These are phyloP conservation scores for Quercus tomentella DNA, from an alignment of 331 rosid species.

Conservation along the genomic window DNA sequence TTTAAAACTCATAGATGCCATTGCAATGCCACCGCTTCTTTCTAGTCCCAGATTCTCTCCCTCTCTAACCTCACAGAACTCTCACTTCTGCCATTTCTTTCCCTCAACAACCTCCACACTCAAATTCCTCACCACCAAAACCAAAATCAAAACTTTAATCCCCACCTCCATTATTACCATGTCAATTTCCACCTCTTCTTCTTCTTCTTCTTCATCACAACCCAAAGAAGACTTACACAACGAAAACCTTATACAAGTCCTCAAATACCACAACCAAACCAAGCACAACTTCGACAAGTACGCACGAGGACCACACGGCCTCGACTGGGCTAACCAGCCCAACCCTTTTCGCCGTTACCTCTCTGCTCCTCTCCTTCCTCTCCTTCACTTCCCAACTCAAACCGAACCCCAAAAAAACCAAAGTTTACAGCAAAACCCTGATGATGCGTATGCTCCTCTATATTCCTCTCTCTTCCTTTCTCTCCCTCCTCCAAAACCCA, in stretches of 20 bases:
- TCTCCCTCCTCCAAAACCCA: conserved; percentile 65
- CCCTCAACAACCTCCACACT: conserved; percentile 29
- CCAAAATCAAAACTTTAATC: neutral
- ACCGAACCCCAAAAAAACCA: neutral
- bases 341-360: conserved; percentile 86
- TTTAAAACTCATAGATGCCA: conserved; percentile 22
- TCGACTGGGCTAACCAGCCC: conserved; percentile 98
- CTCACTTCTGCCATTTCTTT: conserved; percentile 25
- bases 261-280: conserved; percentile 75
- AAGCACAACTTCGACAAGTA: conserved; percentile 65
- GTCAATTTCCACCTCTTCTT: conserved; percentile 38
- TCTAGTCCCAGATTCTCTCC: conserved; percentile 26
- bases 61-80: neutral
- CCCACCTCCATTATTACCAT: conserved; percentile 14
- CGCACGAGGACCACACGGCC: conserved; percentile 85
- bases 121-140: neutral
- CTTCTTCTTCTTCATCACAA: conserved; percentile 26
- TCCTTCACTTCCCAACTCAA: conserved; percentile 43
- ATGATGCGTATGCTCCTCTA: conserved; percentile 28
- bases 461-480: conserved; percentile 70
- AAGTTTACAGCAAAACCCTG: neutral
- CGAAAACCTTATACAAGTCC: conserved; percentile 48
- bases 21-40: conserved; percentile 33
- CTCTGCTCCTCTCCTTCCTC: conserved; percentile 64
- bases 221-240: conserved; percentile 28